These are phyloP conservation scores for Alternaria longipes DNA, from an alignment of 2,329 filamentous ascomycete species.

Conservation along the genomic window DNA sequence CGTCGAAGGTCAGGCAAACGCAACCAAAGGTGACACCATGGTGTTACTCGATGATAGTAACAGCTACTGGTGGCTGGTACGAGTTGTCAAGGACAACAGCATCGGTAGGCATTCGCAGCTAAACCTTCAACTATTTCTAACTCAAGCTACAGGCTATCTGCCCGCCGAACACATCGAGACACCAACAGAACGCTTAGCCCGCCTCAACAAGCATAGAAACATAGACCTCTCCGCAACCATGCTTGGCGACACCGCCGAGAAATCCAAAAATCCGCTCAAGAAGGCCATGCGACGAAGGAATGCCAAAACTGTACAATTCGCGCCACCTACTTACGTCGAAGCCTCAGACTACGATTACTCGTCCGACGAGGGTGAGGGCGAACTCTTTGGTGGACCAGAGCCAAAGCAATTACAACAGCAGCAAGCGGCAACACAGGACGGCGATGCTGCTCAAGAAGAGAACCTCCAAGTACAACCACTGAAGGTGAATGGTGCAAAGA, in stretches of 20 bases:
- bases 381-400: constrained; percentile 49
- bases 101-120: constrained; percentile 67
- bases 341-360: constrained; percentile 89
- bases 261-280: constrained; percentile 82
- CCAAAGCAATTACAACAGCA: constrained; percentile 40
- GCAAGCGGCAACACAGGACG: constrained; percentile 33
- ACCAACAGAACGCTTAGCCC: constrained; percentile 89
- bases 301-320: constrained; percentile 86
- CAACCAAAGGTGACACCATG: constrained; percentile 98
- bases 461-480: constrained; percentile 49
- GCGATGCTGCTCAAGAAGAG: constrained; percentile 56
- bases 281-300: constrained; percentile 84
- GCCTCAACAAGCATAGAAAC: constrained; percentile 97
- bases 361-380: constrained; percentile 72
- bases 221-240: constrained; percentile 83
- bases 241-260: constrained; percentile 77
- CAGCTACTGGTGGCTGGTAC: constrained; percentile 99
- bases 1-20: constrained; percentile 97
- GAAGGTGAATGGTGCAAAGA: constrained; percentile 47
- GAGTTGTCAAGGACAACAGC: constrained; percentile 96
- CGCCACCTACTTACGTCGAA: constrained; percentile 85
- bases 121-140: constrained; percentile 1
- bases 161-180: constrained; percentile 99
- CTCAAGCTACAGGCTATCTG: constrained; percentile 78
- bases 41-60: constrained; percentile 97